Evolutionary conservation across 306 rosid genomes (phyloP).

Genomic region (Alnus glutinosa): DNA sequence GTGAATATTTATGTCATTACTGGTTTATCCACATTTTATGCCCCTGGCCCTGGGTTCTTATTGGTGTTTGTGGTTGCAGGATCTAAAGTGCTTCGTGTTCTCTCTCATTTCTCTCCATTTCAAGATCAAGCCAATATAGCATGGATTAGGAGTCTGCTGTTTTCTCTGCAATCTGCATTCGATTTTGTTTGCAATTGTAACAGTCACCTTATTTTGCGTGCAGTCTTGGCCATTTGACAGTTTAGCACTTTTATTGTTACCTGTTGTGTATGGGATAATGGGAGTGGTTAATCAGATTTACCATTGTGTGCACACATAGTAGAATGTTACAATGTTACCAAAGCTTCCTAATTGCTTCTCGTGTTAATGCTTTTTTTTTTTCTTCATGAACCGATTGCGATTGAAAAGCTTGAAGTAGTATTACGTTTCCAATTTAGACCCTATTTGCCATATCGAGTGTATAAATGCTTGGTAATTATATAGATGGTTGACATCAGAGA

Average conservation of each 20-base stretch:
- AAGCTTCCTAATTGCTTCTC: background rate
- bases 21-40: conserved; percentile 8
- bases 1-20: background rate
- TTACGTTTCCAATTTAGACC: background rate
- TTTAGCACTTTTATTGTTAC: background rate
- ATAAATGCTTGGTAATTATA: no score
- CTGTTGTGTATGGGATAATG: conserved; percentile 12
- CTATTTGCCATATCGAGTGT: no score
- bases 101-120: conserved; percentile 94
- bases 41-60: conserved; percentile 12
- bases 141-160: conserved; percentile 12
- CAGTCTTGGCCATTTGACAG: conserved; percentile 12
- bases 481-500: background rate
- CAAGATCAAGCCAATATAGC: conserved; percentile 93
- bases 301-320: background rate
- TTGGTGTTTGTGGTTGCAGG: conserved; percentile 53
- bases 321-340: background rate
- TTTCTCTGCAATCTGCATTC: conserved; percentile 14
- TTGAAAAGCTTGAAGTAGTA: background rate
- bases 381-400: conserved; percentile 1
- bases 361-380: conserved; percentile 3
- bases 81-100: conserved; percentile 94
- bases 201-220: background rate
- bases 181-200: conserved; percentile 27
- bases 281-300: conserved; percentile 11